Evolutionary conservation across 768 basidiomycete genomes (phyloP).

Genomic region (Mycena amicta): DNA sequence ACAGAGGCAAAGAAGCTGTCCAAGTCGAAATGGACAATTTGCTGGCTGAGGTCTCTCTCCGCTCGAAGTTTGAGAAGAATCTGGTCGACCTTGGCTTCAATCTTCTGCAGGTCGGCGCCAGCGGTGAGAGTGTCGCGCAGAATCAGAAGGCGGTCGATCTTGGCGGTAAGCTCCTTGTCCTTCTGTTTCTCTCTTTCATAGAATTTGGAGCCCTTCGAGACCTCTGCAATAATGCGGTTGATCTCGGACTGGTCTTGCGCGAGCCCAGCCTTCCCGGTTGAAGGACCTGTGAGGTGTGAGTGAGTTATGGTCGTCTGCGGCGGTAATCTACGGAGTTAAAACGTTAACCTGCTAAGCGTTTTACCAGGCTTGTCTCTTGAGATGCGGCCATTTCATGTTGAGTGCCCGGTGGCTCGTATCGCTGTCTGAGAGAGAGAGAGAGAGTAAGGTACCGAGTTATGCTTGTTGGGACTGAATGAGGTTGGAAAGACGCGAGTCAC

Average conservation of each 20-base stretch:
- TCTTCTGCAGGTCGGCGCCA: conserved; percentile 57
- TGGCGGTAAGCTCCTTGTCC: conserved; percentile 80
- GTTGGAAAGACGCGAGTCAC: background rate
- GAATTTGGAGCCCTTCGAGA: conserved; percentile 91
- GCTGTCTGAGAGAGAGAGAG: too few species aligned
- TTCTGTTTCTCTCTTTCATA: conserved; percentile 93
- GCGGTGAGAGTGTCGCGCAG: conserved; percentile 61
- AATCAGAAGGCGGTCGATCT: conserved; percentile 71
- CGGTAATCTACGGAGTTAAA: too few species aligned
- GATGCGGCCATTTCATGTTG: conserved; percentile 36
- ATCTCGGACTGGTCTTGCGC: conserved; percentile 82
- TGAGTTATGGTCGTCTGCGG: too few species aligned
- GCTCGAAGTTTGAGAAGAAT: conserved; percentile 72
- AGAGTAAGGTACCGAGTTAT: too few species aligned
- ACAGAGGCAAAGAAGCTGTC: conserved; percentile 91
- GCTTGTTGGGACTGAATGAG: too few species aligned
- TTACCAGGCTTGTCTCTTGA: conserved; percentile 72
- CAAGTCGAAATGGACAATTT: conserved; percentile 94
- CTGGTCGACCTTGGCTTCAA: conserved; percentile 70
- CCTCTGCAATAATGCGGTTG: conserved; percentile 87
- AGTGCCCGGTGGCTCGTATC: too few species aligned
- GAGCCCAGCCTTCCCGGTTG: conserved; percentile 88
- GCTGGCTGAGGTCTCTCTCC: conserved; percentile 76
- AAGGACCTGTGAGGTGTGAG: too few species aligned
- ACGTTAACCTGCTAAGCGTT: conserved; percentile 80